phyloP scores from a whole-genome alignment of 305 asterid genomes.

The Caryopteris hybrid region DNA sequence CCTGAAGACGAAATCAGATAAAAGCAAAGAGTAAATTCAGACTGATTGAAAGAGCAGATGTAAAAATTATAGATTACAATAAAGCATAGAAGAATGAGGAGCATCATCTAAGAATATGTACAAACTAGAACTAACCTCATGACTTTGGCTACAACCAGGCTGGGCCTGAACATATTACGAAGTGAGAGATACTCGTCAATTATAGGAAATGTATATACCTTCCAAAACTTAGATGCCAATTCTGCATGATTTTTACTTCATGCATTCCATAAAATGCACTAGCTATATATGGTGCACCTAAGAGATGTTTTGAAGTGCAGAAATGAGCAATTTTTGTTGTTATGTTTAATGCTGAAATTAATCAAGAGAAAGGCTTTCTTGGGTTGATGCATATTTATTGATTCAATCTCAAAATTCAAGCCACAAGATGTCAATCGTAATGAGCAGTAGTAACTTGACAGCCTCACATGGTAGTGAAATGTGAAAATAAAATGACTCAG shows the following conservation, averaged over 20 bases:
- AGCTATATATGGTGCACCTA: too few relatives aligned
- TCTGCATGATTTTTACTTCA: neutral
- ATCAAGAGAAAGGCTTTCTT: too few relatives aligned
- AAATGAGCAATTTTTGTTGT: too few relatives aligned
- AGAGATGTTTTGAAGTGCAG: too few relatives aligned
- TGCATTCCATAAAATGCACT: too few relatives aligned
- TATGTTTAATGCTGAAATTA: too few relatives aligned
- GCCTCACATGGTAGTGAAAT: neutral
- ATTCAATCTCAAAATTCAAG: too few relatives aligned
- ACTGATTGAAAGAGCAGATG: too few relatives aligned
- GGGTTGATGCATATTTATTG: neutral
- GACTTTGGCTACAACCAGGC: neutral
- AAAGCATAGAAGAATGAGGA: neutral
- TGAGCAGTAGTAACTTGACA: neutral
- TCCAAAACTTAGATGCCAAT: neutral
- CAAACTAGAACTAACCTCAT: neutral
- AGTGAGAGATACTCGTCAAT: neutral
- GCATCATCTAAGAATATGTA: neutral
- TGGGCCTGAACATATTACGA: neutral
- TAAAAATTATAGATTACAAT: neutral
- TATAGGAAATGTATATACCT: neutral
- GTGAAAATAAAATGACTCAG: neutral
- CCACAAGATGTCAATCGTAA: neutral
- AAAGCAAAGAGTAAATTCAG: neutral
- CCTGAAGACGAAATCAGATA: conserved; percentile 33